Base-by-base conservation (phyloP, 139 green algal genomes). In the Coelastrella sp. region DNA sequence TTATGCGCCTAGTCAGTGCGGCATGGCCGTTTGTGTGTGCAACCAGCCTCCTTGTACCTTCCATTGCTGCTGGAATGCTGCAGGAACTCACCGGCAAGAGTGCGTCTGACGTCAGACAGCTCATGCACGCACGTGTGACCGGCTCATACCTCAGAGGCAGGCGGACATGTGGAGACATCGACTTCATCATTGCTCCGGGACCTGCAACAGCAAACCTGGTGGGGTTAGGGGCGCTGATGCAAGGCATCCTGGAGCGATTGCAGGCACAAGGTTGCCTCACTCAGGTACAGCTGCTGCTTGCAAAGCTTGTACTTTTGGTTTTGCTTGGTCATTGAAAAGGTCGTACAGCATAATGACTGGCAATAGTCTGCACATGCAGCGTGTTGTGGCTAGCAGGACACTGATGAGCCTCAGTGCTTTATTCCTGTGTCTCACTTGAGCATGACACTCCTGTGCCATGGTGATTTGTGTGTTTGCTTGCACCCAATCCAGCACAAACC, bases 131-230 rank as follows among this genome's bases (percentile, higher is more conserved):
- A 85, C 86, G 81, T 0, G 90, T 85, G 17, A 92, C 93, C 54
- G 95, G 95, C 65, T 95, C 91, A 85, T 97, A 95, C 90, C 23
- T 78, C 4, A 85, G 95, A 2, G 95, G 95, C 81, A 92, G 92
- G 81, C 75, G 86, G 0, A 73, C 83, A n/a, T 93, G 77, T 68
- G 81, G 90, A 10, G 95, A 97, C 59, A 92, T 96, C 17, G 95
- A 96, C 66, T 76, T 92, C 19, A 90, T 93, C 86, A 92, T 93
- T 13, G 47, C 80, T 14, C 86, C 91, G 32, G 87, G 78, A 54
- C 83, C 54, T 57, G 80, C 23, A 17, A 85, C 19, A 20, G 59
- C 65, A 20, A 8, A 23, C n/a, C n/a, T 66, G 11, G 64, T 87
- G 23, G 64, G 61, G 6, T 11, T 87, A 64, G 82, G 61, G 23